These are phyloP conservation scores for Alternaria sp. DNA, from an alignment of 2,329 filamentous ascomycete species.

Conservation along the genomic window DNA sequence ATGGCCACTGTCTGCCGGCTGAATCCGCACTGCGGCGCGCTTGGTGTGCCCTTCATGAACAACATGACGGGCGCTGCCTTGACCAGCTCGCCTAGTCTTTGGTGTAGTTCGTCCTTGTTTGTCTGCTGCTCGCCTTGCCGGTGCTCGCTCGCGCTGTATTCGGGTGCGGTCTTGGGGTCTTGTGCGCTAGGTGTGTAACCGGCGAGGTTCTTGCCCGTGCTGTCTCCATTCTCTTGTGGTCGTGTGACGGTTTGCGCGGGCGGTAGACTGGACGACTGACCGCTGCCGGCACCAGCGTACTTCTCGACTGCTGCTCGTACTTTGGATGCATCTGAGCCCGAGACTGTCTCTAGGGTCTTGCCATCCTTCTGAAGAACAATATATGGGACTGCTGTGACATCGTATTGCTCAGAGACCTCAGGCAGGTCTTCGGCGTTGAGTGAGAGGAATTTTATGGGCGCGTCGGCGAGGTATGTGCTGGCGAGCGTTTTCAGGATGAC, in stretches of 20 bases:
- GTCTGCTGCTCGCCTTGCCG: slow-evolving; percentile 46
- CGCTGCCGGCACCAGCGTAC: slow-evolving; percentile 67
- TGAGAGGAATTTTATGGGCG: slow-evolving; percentile 82
- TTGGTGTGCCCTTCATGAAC: slow-evolving; percentile 97
- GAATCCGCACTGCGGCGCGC: slow-evolving; percentile 88
- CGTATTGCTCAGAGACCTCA: slow-evolving; percentile 89
- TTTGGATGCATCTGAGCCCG: slow-evolving; percentile 86
- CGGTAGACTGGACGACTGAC: slow-evolving; percentile 52
- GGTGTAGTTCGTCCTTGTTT: slow-evolving; percentile 82
- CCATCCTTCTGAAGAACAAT: slow-evolving; percentile 82
- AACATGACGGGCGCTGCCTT: slow-evolving; percentile 98
- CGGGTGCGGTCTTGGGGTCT: slow-evolving; percentile 59
- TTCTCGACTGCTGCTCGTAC: slow-evolving; percentile 86
- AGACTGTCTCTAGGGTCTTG: slow-evolving; percentile 82
- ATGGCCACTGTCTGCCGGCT: slow-evolving; percentile 87
- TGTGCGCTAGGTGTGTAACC: slow-evolving; percentile 55
- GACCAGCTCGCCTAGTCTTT: slow-evolving; percentile 81
- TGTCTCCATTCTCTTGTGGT: slow-evolving; percentile 50
- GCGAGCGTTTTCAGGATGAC: slow-evolving; percentile 86
- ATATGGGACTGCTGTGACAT: slow-evolving; percentile 93
- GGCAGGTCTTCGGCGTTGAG: slow-evolving; percentile 95
- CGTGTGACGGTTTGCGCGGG: slow-evolving; percentile 57
- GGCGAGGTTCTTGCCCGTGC: slow-evolving; percentile 53
- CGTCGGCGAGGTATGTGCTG: slow-evolving; percentile 77
- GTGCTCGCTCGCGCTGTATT: slow-evolving; percentile 53